Conservation (phyloP, 345 rosid species). For the Durio zibethinus region DNA sequence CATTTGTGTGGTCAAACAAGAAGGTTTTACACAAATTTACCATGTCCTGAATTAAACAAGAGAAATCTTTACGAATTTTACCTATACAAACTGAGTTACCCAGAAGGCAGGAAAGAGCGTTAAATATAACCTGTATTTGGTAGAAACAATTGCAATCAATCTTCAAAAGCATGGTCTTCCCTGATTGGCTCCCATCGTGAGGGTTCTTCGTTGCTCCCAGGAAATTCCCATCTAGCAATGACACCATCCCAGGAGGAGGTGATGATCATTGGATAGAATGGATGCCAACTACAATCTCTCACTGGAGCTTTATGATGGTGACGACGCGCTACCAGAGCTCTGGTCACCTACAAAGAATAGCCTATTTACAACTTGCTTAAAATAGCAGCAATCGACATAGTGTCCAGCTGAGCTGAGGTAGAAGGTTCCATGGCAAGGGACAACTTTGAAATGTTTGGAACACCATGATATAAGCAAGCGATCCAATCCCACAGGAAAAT, state of each 20-base stretch:
- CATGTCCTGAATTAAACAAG: neutral
- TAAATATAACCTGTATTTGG: neutral
- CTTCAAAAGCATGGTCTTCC: conserved; percentile 3
- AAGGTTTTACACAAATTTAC: no score
- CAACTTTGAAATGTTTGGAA: neutral
- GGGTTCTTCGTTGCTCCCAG: conserved; percentile 22
- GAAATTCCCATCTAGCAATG: conserved; percentile 57
- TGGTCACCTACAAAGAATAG: conserved; percentile 39
- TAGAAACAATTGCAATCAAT: neutral
- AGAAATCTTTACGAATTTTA: neutral
- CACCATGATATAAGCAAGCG: neutral
- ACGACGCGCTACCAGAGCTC: conserved; percentile 46
- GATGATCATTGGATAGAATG: conserved; percentile 44
- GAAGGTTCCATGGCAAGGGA: neutral
- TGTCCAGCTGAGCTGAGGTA: neutral
- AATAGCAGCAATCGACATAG: neutral
- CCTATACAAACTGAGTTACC: neutral
- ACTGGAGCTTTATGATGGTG: conserved; percentile 38
- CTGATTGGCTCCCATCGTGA: neutral
- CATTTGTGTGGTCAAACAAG: no score
- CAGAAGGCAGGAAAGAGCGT: neutral
- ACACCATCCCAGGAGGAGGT: conserved; percentile 63
- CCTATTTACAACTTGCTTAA: neutral
- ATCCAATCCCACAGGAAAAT: no score
- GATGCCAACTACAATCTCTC: conserved; percentile 77